These are phyloP conservation scores for Pichia kluyveri DNA, from an alignment of 805 yeast species.

Conservation along the genomic window DNA sequence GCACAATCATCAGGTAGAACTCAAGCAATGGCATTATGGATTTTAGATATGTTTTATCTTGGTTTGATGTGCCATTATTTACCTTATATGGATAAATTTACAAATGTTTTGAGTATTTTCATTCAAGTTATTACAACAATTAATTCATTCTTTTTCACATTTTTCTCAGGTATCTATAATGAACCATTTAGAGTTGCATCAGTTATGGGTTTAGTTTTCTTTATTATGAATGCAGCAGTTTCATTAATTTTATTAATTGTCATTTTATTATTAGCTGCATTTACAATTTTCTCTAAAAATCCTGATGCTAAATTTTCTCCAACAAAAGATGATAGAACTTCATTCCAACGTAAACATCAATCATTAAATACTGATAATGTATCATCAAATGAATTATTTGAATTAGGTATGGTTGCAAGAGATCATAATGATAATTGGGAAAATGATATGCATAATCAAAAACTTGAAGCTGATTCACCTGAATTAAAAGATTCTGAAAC, in stretches of 20 bases:
- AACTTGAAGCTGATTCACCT: neutral
- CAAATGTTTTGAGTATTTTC: conserved; percentile 66
- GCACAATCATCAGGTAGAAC: conserved; percentile 77
- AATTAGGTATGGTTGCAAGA: conserved; percentile 74
- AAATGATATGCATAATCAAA: conserved; percentile 39
- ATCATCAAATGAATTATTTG: conserved; percentile 44
- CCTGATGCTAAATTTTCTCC: conserved; percentile 87
- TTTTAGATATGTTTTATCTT: conserved; percentile 66
- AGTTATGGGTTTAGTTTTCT: conserved; percentile 88
- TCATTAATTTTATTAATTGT: conserved; percentile 63
- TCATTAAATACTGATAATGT: neutral
- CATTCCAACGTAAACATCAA: conserved; percentile 50
- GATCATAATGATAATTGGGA: conserved; percentile 76
- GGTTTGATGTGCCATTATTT: conserved; percentile 49
- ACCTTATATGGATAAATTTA: conserved; percentile 78
- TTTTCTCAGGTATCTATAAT: conserved; percentile 76
- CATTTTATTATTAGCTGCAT: conserved; percentile 56
- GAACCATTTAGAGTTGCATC: conserved; percentile 74
- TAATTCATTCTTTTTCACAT: conserved; percentile 77
- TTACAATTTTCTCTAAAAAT: conserved; percentile 64
- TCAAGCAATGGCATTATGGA: conserved; percentile 68
- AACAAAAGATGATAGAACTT: conserved; percentile 85
- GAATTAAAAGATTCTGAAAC: neutral
- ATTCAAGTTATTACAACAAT: conserved; percentile 64
- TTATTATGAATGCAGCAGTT: conserved; percentile 82